These are phyloP conservation scores for Candida frijolesensis DNA, from an alignment of 1,139 yeast species.

Conservation along the genomic window DNA sequence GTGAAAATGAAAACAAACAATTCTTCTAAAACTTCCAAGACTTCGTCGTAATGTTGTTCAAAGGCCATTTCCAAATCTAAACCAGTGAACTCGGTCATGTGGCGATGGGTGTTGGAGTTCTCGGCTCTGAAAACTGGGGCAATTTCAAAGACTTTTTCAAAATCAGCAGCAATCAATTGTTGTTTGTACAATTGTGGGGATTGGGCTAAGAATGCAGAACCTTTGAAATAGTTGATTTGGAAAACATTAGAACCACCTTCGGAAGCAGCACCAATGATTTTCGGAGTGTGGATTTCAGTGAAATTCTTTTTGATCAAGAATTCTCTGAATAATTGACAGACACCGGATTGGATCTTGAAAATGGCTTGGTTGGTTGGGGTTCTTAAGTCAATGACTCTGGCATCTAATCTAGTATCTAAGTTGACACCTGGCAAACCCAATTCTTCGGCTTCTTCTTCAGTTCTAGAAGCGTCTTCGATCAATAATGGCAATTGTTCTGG, in stretches of 20 bases:
- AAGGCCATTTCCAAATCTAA: constrained; percentile 97
- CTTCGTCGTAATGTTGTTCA: constrained; percentile 98
- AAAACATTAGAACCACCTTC: constrained; percentile 98
- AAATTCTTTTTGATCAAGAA: constrained; percentile 69
- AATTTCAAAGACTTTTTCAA: constrained; percentile 91
- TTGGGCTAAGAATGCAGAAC: constrained; percentile 92
- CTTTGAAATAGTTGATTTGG: constrained; percentile 89
- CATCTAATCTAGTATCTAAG: constrained; percentile 92
- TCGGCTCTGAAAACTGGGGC: constrained; percentile 99
- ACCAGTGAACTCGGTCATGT: constrained; percentile 98
- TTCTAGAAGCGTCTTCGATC: constrained; percentile 94
- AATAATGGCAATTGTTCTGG: constrained; percentile 92
- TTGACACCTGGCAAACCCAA: constrained; percentile 91
- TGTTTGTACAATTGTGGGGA: constrained; percentile 98
- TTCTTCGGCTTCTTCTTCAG: constrained; percentile 93
- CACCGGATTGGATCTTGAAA: constrained; percentile 90
- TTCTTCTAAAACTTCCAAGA: constrained; percentile 78
- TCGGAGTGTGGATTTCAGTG: constrained; percentile 94
- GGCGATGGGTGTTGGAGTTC: constrained; percentile 98
- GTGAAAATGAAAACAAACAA: constrained; percentile 86
- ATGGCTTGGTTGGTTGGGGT: constrained; percentile 97
- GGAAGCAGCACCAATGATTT: constrained; percentile 90
- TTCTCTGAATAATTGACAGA: constrained; percentile 86
- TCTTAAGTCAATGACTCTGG: constrained; percentile 94
- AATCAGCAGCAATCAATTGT: constrained; percentile 96